Evolutionary conservation across 2,329 filamentous ascomycete species (phyloP).

Genomic region (Xylaria digitata): DNA sequence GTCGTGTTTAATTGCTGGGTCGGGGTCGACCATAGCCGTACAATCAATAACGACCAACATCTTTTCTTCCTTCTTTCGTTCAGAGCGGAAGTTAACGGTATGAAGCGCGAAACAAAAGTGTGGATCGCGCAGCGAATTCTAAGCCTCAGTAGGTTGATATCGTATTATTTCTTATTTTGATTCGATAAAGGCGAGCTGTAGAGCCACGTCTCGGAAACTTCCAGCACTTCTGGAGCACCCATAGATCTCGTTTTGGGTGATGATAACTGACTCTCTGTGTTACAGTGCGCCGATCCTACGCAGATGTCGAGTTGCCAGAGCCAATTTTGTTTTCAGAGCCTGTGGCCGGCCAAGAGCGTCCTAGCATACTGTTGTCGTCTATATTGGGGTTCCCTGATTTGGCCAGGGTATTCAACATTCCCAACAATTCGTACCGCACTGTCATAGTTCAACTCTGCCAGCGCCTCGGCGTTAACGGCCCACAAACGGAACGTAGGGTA

Average conservation of each 20-base stretch:
- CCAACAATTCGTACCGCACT: too few relatives aligned
- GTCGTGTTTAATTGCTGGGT: not conserved
- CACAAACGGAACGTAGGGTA: not conserved
- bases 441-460: too few relatives aligned
- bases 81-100: not conserved
- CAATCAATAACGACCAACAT: too few relatives aligned
- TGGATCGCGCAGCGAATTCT: not conserved
- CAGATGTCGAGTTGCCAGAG: not conserved
- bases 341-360: not conserved
- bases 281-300: conserved; percentile 3
- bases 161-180: not conserved
- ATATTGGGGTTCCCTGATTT: too few relatives aligned
- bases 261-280: not conserved
- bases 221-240: not conserved
- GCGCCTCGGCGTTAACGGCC: not conserved
- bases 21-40: not conserved
- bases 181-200: not conserved
- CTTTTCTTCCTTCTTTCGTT: conserved; percentile 7
- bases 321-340: conserved; percentile 8
- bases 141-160: conserved; percentile 2
- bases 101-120: not conserved
- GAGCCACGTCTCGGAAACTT: not conserved
- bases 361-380: not conserved
- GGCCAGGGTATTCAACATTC: too few relatives aligned
- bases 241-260: not conserved